Evolutionary conservation across 495 filamentous ascomycete species (phyloP).

Genomic region (Annulohypoxylon bovei): DNA sequence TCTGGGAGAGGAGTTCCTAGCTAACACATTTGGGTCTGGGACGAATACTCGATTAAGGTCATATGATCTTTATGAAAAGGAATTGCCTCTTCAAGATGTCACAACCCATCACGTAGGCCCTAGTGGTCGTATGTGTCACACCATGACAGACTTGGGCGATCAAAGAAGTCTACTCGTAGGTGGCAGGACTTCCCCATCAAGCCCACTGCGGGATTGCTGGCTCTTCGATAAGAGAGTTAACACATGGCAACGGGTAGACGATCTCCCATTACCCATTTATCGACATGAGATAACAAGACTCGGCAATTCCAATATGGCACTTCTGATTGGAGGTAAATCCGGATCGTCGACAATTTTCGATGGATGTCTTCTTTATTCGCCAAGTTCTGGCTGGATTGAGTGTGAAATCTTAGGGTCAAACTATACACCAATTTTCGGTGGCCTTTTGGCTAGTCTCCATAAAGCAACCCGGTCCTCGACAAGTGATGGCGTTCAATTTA

Average conservation of each 20-base stretch:
- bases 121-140: conserved; percentile 77
- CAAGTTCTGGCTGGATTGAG: conserved; percentile 56
- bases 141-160: conserved; percentile 67
- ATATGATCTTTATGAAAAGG: conserved; percentile 66
- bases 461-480: background rate
- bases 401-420: conserved; percentile 47
- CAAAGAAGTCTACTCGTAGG: conserved; percentile 73
- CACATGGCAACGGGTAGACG: conserved; percentile 69
- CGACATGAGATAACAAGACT: conserved; percentile 75
- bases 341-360: conserved; percentile 63
- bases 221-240: conserved; percentile 59
- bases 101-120: conserved; percentile 50
- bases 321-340: conserved; percentile 78
- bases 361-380: conserved; percentile 73
- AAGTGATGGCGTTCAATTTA: conserved; percentile 31
- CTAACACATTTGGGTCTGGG: conserved; percentile 69
- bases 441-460: conserved; percentile 49
- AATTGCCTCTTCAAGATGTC: conserved; percentile 29
- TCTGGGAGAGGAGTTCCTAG: conserved; percentile 39
- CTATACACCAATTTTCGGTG: conserved; percentile 70
- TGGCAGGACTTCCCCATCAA: conserved; percentile 78
- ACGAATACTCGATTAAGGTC: conserved; percentile 66
- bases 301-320: conserved; percentile 53
- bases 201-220: conserved; percentile 77
- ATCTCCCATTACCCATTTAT: conserved; percentile 72